Base-by-base conservation (phyloP, 148 eudicot species). In the Cornus kousa region DNA sequence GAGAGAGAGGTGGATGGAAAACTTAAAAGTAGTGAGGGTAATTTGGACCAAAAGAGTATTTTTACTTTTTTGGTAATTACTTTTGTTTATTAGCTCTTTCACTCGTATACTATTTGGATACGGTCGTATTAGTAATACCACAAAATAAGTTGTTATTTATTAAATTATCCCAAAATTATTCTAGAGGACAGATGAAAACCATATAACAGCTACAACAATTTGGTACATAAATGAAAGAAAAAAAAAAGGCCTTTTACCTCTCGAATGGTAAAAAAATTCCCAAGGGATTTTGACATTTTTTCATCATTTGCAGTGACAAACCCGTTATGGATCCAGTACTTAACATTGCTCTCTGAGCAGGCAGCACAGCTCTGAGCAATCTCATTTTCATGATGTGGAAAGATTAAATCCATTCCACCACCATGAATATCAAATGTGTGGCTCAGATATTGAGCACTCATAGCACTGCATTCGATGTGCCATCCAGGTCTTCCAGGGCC, bases 401-500 rank as follows among this genome's bases (percentile, higher is more conserved):
- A 95, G n/a, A 86, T 86, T 70, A 95, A 85, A 89, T 95, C 98
- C 92, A 86, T 86, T 75, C 98, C 97, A 82, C 98, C 98, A 78
- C 97, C 98, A 87, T 95, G 98, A 72, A 95, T 90, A 78, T 95
- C 97, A 83, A 95, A 95, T 24, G 89, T 79, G 68, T 73, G 76
- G 39, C 91, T 84, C 62, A 95, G 86, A 82, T 93, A 93, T 23
- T 84, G 82, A 70, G 91, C 91, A 85, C 97, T 95, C 98, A 95
- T 95, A 50, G 98, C 97, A 90, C 96, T 93, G 93, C 98, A 95
- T 82, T 95, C 98, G 59, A 95, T 95, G 85, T 95, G 98, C 97
- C 98, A 95, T 73, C 98, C 98, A n/a, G 98, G 98, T 84, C 98
- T 93, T 87, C 98, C 98, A 79, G 85, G 89, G 46, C 98, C 98